Base-by-base conservation (phyloP, 495 filamentous ascomycete species). In the Penicillium paradoxum region DNA sequence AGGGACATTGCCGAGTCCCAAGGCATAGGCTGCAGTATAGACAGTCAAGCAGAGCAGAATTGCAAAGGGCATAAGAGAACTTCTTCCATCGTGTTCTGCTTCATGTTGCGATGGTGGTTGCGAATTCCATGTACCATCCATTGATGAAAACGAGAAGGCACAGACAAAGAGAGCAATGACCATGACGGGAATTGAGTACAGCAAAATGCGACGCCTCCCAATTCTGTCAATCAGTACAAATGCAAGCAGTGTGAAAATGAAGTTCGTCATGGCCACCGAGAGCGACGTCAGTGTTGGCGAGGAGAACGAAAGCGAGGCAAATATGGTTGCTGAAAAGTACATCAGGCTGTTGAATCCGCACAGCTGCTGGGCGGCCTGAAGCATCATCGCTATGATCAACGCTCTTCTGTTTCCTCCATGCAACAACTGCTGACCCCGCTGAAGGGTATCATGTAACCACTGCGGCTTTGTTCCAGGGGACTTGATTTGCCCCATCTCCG, bases 321-420 rank as follows among this genome's bases (percentile, higher is more conserved):
- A 97, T 27, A 97, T 89, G 5, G 90, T 95, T 4, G 90, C 88
- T 6, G 89, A 91, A 66, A 91, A 96, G 66, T 97, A 97, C 91
- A 97, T 97, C 11, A 96, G 77, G 41, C 86, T 87, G 70, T 95
- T 96, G 67, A 96, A 97, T 6, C 91, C 91, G 56, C 86, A 93
- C 14, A 95, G 77, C 59, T 97, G 91, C 66, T 96, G 91, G n/a
- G 90, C 69, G 0, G 83, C 89, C 64, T 96, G 91, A 2, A 96
- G 78, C 55, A 92, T 79, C 69, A 88, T 90, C 2, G 91, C 90
- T 54, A 96, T 90, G 1, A 79, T 81, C 58, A 97, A 64, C 6
- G 90, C 91, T 55, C 90, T 80, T 44, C 87, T 74, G 61, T 92
- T 91, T 24, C 82, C 82, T 7, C 78, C 79, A 30, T 63, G 52